Percentiles rank a stretch among this genome's conserved stretches.
Conservation (phyloP, 805 yeast genomes). For the Candida hispaniensis region DNA sequence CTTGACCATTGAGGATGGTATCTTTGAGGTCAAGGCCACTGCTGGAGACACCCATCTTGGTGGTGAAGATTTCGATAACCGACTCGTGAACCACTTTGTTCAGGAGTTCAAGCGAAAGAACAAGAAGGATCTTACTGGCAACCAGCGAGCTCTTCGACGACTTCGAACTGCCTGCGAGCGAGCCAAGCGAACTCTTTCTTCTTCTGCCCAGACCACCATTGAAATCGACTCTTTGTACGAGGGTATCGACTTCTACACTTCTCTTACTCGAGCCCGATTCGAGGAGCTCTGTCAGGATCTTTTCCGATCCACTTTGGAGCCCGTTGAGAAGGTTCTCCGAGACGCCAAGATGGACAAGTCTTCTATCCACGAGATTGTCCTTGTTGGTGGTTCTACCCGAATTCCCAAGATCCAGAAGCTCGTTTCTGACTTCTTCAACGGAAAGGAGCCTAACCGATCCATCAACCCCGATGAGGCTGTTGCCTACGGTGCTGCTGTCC, state of each 20-base stretch:
- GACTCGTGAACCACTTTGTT: slow-evolving; percentile 87
- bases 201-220: slow-evolving; percentile 88
- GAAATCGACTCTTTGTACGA: slow-evolving; percentile 92
- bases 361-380: slow-evolving; percentile 80
- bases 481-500: slow-evolving; percentile 98
- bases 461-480: slow-evolving; percentile 99
- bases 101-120: slow-evolving; percentile 96
- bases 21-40: slow-evolving; percentile 93
- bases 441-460: slow-evolving; percentile 93
- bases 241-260: slow-evolving; percentile 94
- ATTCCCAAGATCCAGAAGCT: slow-evolving; percentile 94
- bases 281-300: slow-evolving; percentile 92
- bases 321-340: slow-evolving; percentile 88
- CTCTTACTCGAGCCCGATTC: slow-evolving; percentile 93
- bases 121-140: slow-evolving; percentile 84
- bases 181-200: slow-evolving; percentile 96
- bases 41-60: slow-evolving; percentile 89
- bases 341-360: slow-evolving; percentile 88
- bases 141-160: slow-evolving; percentile 98
- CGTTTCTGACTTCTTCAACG: slow-evolving; percentile 93
- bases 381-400: slow-evolving; percentile 98
- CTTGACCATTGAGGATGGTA: slow-evolving; percentile 88
- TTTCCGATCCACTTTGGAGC: slow-evolving; percentile 88
- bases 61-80: slow-evolving; percentile 98
- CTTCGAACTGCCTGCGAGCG: slow-evolving; percentile 98